Evolutionary conservation across 345 rosid genomes (phyloP).

Genomic region (Eucalyptus tenuipes): DNA sequence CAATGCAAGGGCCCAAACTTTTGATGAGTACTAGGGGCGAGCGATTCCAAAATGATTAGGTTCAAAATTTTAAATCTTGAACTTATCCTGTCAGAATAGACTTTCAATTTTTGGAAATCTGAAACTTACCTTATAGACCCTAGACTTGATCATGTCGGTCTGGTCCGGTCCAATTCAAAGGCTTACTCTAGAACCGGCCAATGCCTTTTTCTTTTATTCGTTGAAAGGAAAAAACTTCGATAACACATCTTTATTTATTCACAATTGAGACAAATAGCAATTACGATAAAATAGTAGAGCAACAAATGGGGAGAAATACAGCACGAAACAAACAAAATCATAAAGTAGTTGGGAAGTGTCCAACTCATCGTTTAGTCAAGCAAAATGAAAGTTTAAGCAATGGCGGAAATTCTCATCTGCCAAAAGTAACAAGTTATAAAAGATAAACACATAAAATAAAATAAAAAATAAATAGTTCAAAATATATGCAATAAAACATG

Average conservation of each 20-base stretch:
- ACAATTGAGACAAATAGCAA: not conserved
- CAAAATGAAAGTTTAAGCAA: not conserved
- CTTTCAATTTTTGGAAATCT: not conserved
- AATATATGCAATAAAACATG: not conserved
- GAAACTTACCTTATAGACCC: not conserved
- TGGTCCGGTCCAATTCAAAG: not conserved
- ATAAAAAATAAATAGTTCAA: not conserved
- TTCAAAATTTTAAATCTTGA: accelerated
- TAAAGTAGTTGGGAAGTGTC: not conserved
- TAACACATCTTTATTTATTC: not conserved
- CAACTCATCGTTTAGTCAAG: not conserved
- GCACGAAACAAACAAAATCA: not conserved
- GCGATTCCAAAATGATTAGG: not conserved
- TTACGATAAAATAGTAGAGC: not conserved
- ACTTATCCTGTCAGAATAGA: accelerated
- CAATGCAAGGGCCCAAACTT: not conserved
- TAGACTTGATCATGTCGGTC: not conserved
- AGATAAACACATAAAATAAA: not conserved
- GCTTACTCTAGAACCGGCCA: not conserved
- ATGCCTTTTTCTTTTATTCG: not conserved
- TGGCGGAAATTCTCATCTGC: not conserved
- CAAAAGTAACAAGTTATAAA: not conserved
- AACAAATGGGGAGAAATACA: not conserved
- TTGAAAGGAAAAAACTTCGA: not conserved
- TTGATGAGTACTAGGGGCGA: not conserved